Conservation (phyloP, 345 rosid genomes). For the Pugionium dolabratum region DNA sequence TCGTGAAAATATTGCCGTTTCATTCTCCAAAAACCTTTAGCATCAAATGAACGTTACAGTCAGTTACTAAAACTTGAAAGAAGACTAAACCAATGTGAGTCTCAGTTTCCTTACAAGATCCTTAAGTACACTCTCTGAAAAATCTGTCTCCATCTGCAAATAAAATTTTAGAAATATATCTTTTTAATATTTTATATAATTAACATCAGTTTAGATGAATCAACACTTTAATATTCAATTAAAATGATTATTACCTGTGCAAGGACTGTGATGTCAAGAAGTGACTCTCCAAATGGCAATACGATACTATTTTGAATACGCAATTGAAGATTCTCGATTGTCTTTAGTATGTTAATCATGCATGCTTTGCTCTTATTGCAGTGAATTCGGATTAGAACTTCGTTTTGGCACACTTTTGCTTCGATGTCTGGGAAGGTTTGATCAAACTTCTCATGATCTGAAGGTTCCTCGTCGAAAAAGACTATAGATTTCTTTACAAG, state of each 20-base stretch:
- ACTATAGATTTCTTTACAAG: slow-evolving; percentile 58
- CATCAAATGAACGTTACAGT: background rate
- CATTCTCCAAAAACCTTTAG: background rate
- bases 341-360: slow-evolving; percentile 44
- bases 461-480: slow-evolving; percentile 43
- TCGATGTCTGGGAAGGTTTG: slow-evolving; percentile 64
- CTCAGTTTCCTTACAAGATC: slow-evolving; percentile 60
- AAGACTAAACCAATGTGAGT: slow-evolving; percentile 40
- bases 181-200: background rate
- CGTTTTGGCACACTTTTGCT: slow-evolving; percentile 55
- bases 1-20: background rate
- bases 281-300: slow-evolving; percentile 63
- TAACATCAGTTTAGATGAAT: no score
- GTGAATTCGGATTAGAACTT: slow-evolving; percentile 65
- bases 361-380: slow-evolving; percentile 56
- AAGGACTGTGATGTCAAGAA: slow-evolving; percentile 60
- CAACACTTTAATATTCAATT: no score
- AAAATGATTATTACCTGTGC: slow-evolving; percentile 53
- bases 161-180: background rate
- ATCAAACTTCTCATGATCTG: slow-evolving; percentile 41
- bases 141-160: slow-evolving; percentile 62
- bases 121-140: slow-evolving; percentile 41
- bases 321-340: slow-evolving; percentile 56
- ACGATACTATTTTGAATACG: slow-evolving; percentile 45
- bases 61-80: background rate